Evolutionary conservation across 2,329 filamentous ascomycete genomes (phyloP).

Genomic region (Ophiostoma sp.): DNA sequence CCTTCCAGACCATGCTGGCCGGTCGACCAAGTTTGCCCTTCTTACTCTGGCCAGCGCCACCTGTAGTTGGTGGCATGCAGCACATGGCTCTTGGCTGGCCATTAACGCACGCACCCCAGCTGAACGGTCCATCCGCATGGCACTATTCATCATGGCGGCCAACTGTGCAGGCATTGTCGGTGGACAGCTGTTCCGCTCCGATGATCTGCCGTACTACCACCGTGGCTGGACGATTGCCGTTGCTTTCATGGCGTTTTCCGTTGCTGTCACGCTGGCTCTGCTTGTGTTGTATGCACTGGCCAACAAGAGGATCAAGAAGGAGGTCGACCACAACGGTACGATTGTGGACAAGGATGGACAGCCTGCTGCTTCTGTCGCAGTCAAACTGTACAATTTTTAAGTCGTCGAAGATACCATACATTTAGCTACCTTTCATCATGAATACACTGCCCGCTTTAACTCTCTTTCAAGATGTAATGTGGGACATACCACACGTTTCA

Average conservation of each 20-base stretch:
- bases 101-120: constrained; percentile 18
- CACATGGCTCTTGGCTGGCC: constrained; percentile 31
- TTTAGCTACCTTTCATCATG: neutral
- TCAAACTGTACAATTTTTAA: constrained; percentile 22
- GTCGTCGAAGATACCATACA: neutral
- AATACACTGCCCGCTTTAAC: neutral
- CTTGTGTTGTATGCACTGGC: constrained; percentile 4
- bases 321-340: neutral
- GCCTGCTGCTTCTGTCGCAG: neutral
- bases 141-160: constrained; percentile 59
- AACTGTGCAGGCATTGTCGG: constrained; percentile 63
- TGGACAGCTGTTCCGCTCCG: constrained; percentile 58
- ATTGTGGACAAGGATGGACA: constrained; percentile 6
- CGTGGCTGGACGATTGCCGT: constrained; percentile 42
- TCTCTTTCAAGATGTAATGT: neutral
- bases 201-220: constrained; percentile 53
- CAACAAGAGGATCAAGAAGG: constrained; percentile 7
- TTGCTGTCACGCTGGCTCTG: neutral
- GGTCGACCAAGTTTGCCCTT: constrained; percentile 27
- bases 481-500: neutral
- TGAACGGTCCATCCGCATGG: constrained; percentile 19
- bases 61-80: constrained; percentile 31
- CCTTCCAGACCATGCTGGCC: constrained; percentile 23
- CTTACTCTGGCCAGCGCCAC: constrained; percentile 29
- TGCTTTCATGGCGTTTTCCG: constrained; percentile 24